Evolutionary conservation across 768 basidiomycete species (phyloP).

Genomic region (Rubroboletus satanas): DNA sequence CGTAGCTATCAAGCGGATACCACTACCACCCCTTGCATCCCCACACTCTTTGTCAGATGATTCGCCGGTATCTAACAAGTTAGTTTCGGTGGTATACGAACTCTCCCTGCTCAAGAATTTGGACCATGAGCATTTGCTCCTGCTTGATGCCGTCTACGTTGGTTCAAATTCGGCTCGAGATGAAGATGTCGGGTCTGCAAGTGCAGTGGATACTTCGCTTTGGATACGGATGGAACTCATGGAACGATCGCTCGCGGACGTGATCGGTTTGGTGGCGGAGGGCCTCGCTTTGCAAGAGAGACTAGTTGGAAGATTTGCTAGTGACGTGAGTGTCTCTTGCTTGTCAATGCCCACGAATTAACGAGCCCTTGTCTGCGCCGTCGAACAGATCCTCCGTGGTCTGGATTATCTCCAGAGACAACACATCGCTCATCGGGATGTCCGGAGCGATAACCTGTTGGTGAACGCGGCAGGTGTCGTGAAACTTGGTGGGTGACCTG

Average conservation of each 20-base stretch:
- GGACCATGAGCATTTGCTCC: slow-evolving; percentile 58
- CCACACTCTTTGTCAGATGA: slow-evolving; percentile 16
- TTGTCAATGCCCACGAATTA: background rate
- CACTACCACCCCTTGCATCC: slow-evolving; percentile 43
- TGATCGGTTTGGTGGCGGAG: slow-evolving; percentile 58
- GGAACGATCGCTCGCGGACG: slow-evolving; percentile 83
- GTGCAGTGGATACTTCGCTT: slow-evolving; percentile 49
- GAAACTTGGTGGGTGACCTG: slow-evolving; percentile 59
- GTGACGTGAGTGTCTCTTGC: slow-evolving; percentile 56
- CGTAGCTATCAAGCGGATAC: slow-evolving; percentile 78
- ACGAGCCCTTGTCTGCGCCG: background rate
- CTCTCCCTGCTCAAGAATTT: slow-evolving; percentile 54
- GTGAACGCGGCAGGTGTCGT: slow-evolving; percentile 65
- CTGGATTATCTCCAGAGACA: slow-evolving; percentile 62
- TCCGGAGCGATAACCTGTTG: slow-evolving; percentile 80
- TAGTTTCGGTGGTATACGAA: slow-evolving; percentile 61
- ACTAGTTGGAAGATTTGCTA: slow-evolving; percentile 68
- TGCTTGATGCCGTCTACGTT: slow-evolving; percentile 69
- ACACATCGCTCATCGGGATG: slow-evolving; percentile 76
- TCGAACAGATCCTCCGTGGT: slow-evolving; percentile 55
- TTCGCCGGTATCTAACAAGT: slow-evolving; percentile 50
- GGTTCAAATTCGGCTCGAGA: slow-evolving; percentile 39
- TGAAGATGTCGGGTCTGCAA: slow-evolving; percentile 17
- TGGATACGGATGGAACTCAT: slow-evolving; percentile 92
- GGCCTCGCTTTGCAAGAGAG: slow-evolving; percentile 66